Evolutionary conservation across 1,284 basidiomycete genomes (phyloP), one percentile per base, ranked within the genome.

Genomic region (Golubevia pallescens): DNA sequence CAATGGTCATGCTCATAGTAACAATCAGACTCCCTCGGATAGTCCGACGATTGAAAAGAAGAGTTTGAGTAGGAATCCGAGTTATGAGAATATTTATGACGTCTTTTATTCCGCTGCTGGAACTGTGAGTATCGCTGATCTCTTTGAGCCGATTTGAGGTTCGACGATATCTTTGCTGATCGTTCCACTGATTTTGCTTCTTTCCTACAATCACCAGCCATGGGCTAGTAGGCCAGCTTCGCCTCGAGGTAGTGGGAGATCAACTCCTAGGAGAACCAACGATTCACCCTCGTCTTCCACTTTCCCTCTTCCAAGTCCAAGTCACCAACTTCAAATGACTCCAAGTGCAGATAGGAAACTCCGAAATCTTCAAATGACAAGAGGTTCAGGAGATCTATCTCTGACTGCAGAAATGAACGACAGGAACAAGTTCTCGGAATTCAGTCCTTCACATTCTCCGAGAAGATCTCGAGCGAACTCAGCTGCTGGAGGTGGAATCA

Each of bases 1-100:
- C 10, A n/a, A n/a, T n/a, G n/a, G n/a, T n/a, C n/a, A n/a, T n/a
- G n/a, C n/a, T n/a, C n/a, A n/a, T n/a, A n/a, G n/a, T n/a, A 38
- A 38, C 34, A 10, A 10, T 4, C 3, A 38, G 3, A 38, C 34
- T 38, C 34, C 34, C 3, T 5, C 5, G 10, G 34, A 38, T 38
- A 38, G 34, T 38, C 34, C 34, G 34, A 10, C 10, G 3, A 4
- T 38, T 5, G 34, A 38, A 3, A 52, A 57, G n/a, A 62, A 74
- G 62, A 55, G 52, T 1, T 24, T 60, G 56, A 79, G 74, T 57
- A 42, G 66, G 1, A 63, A 52, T 57, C 74, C 61, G 60, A 74
- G 66, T 14, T 83, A 70, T 67, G 80, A 80, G 1, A 78, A 77
- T 58, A 76, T 81, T 57, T 74, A 80, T 56, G 80, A 83, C 19